Percentiles rank a stretch among this genome's conserved stretches.
Evolutionary conservation across 768 basidiomycete species (phyloP).

Genomic region (Termitomyces heimii): DNA sequence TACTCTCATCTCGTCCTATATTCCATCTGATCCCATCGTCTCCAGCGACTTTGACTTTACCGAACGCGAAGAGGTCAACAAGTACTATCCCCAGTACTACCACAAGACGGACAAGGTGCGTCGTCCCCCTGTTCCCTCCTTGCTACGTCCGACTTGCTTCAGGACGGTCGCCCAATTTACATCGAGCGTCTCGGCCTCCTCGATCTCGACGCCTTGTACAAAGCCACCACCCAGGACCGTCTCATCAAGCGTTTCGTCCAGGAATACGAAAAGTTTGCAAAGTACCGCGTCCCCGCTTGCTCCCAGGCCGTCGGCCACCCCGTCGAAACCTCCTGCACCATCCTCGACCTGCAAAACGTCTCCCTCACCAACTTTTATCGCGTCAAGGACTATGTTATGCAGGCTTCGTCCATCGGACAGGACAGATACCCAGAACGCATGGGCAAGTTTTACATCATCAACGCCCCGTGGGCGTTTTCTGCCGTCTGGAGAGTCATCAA

Average conservation of each 20-base stretch:
- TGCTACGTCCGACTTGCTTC: neutral
- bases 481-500: constrained; percentile 87
- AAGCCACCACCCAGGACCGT: constrained; percentile 78
- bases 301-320: constrained; percentile 69
- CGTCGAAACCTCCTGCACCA: constrained; percentile 96
- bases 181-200: constrained; percentile 89
- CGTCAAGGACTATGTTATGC: constrained; percentile 86
- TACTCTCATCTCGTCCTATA: neutral
- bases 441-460: constrained; percentile 99
- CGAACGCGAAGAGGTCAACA: constrained; percentile 77
- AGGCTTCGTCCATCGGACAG: constrained; percentile 77
- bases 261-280: constrained; percentile 90
- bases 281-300: constrained; percentile 76
- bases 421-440: constrained; percentile 90
- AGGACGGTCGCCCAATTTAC: constrained; percentile 96
- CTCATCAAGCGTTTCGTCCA: constrained; percentile 83
- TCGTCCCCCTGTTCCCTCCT: constrained; percentile 1
- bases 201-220: constrained; percentile 79
- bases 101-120: constrained; percentile 91
- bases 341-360: constrained; percentile 81
- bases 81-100: constrained; percentile 94
- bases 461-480: constrained; percentile 89
- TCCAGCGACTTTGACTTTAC: constrained; percentile 78
- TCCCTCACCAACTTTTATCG: constrained; percentile 74
- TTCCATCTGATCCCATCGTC: neutral